These are phyloP conservation scores for Galerina marginata DNA, from an alignment of 768 basidiomycete species.

Conservation along the genomic window DNA sequence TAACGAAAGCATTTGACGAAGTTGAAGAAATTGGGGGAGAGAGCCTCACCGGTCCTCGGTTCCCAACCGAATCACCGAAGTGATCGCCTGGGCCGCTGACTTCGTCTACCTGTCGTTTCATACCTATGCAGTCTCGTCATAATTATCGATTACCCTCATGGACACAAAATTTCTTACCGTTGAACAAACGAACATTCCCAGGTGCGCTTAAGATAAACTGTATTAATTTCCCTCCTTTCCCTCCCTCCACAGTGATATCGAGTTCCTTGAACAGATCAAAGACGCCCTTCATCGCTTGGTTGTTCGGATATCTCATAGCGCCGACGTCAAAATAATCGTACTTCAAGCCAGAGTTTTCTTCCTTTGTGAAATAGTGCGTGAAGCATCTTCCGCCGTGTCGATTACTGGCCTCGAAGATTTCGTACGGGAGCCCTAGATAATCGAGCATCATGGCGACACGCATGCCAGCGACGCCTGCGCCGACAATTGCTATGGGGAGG, in stretches of 20 bases:
- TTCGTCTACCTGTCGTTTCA: constrained; percentile 4
- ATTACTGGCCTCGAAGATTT: constrained; percentile 31
- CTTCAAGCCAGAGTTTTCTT: constrained; percentile 1
- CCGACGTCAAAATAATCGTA: constrained; percentile 32
- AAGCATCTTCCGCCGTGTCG: constrained; percentile 31
- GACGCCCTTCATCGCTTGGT: constrained; percentile 31
- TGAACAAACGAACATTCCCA: constrained; percentile 22
- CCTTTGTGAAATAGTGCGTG: constrained; percentile 27
- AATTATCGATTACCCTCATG: background rate
- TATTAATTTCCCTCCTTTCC: constrained; percentile 16
- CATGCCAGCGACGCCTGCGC: constrained; percentile 33
- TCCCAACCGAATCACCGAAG: too few species aligned
- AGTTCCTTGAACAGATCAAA: constrained; percentile 33
- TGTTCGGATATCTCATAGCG: constrained; percentile 42
- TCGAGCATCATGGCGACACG: constrained; percentile 34
- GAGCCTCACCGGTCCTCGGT: too few species aligned
- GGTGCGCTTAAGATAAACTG: constrained; percentile 9
- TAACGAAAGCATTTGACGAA: too few species aligned
- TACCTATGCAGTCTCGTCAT: background rate
- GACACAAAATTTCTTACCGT: constrained; percentile 5
- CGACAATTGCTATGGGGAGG: constrained; percentile 16
- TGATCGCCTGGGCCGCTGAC: background rate
- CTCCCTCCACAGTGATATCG: background rate
- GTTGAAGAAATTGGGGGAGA: too few species aligned
- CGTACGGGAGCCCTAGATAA: constrained; percentile 28